Evolutionary conservation across 1,284 basidiomycete genomes (phyloP), one percentile per base, ranked within the genome.

Genomic region (Trichosporon ovoides): DNA sequence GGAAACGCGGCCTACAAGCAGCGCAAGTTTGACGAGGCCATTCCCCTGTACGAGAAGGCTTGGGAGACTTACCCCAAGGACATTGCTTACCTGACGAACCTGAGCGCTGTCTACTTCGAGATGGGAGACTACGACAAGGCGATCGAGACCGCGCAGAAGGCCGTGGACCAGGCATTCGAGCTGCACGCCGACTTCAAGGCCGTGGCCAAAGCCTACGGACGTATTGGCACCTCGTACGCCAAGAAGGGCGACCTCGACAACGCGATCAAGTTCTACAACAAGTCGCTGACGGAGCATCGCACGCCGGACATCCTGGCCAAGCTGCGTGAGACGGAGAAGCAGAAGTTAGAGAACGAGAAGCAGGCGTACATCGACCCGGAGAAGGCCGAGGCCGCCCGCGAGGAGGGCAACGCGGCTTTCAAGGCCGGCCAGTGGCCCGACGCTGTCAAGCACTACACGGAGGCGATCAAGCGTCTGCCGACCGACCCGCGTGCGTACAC

Each of bases 381-480:
- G 68, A 85, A 88, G 80, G 88, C 91, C 24, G 88, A 88, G 43
- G 73, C 79, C 54, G 93, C 93, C 13, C 84, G 96, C 50, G 91
- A 96, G 75, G 87, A 94, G 73, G 96, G 96, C 16, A 99, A 98
- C 76, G 78, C 81, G 36, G 82, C 87, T 37, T 99, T 97, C 85
- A 98, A 98, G 81, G 82, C 79, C 3, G 93, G 91, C 24, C 86
- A 93, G 75, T 97, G 91, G 77, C 92, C 86, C 16, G 86, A 82
- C n/a, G 90, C 94, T 1, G 94, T 98, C 63, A 92, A 90, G 79
- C 82, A 84, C 40, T 99, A 98, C 80, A 85, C 88, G 13, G 96
- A 99, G 80, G 88, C 91, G 61, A 96, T 98, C 81, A 98, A 98
- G 81, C 87, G 96, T 55, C 87, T 91, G 69, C 96, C 96, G 40